phyloP scores from a whole-genome alignment of 768 basidiomycete genomes.

The Hygrophorus pudorinus region DNA sequence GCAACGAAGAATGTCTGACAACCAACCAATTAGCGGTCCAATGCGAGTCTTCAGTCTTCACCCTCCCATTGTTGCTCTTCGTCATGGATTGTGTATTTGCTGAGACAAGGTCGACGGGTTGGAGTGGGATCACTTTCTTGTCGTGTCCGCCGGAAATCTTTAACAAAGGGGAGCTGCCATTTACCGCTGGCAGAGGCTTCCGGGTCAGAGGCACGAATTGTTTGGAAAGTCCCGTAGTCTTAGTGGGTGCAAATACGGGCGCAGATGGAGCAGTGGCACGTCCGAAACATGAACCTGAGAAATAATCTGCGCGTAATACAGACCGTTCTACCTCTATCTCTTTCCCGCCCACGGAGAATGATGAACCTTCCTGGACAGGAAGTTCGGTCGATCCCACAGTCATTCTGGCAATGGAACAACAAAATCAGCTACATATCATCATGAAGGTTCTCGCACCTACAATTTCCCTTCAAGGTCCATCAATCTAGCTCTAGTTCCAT shows the following conservation, averaged over 20 bases:
- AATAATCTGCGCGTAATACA: slow-evolving; percentile 44
- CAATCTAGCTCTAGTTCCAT: slow-evolving; percentile 34
- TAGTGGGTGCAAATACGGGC: slow-evolving; percentile 12
- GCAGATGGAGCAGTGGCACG: slow-evolving; percentile 8
- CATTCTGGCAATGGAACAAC: slow-evolving; percentile 28
- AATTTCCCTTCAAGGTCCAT: slow-evolving; percentile 56
- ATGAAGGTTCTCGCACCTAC: slow-evolving; percentile 27
- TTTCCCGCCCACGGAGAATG: slow-evolving; percentile 35
- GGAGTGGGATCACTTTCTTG: slow-evolving; percentile 25
- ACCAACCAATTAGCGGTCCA: slow-evolving; percentile 66
- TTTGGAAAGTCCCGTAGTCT: slow-evolving; percentile 13
- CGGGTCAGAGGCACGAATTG: slow-evolving; percentile 19
- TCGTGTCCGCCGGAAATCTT: neutral
- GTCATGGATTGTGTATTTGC: slow-evolving; percentile 9
- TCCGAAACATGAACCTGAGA: slow-evolving; percentile 60
- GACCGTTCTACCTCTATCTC: slow-evolving; percentile 57
- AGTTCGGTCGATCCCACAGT: slow-evolving; percentile 37
- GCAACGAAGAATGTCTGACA: too few relatives aligned
- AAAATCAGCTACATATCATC: slow-evolving; percentile 1
- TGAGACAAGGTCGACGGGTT: slow-evolving; percentile 28
- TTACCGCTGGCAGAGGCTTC: neutral
- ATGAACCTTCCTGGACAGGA: slow-evolving; percentile 29
- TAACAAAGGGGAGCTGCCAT: neutral
- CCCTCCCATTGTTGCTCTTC: slow-evolving; percentile 5
- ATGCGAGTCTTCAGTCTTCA: slow-evolving; percentile 23